Evolutionary conservation across 2,329 filamentous ascomycete genomes (phyloP).

Genomic region (Grosmannia clavigera): DNA sequence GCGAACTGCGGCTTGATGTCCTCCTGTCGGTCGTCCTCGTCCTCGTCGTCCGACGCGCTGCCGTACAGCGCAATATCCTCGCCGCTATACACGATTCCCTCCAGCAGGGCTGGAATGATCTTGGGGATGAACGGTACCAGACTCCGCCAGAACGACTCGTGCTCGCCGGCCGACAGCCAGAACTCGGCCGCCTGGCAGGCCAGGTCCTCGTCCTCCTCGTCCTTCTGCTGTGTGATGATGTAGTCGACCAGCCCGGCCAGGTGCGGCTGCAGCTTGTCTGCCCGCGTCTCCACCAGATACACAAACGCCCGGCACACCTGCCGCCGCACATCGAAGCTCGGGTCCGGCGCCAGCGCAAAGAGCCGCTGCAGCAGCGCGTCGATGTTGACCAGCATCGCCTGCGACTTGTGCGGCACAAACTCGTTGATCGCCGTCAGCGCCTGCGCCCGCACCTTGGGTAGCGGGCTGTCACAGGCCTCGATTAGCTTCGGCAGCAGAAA

Average conservation of each 20-base stretch:
- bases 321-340: constrained; percentile 69
- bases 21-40: constrained; percentile 77
- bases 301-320: constrained; percentile 92
- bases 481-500: constrained; percentile 86
- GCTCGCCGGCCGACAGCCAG: constrained; percentile 88
- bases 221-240: constrained; percentile 79
- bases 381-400: constrained; percentile 68
- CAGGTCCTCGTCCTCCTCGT: constrained; percentile 74
- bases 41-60: constrained; percentile 76
- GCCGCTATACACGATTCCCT: constrained; percentile 93
- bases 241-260: constrained; percentile 84
- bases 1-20: constrained; percentile 92
- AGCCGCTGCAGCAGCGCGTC: constrained; percentile 73
- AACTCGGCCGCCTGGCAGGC: constrained; percentile 94
- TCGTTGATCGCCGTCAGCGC: constrained; percentile 81
- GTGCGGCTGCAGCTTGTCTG: constrained; percentile 82
- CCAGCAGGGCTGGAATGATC: constrained; percentile 80
- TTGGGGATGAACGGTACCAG: constrained; percentile 68
- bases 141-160: constrained; percentile 63
- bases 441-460: constrained; percentile 65
- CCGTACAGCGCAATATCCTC: constrained; percentile 83
- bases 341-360: constrained; percentile 68
- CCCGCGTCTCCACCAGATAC: constrained; percentile 77
- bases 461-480: constrained; percentile 65
- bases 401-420: constrained; percentile 75